Evolutionary conservation across 768 basidiomycete genomes (phyloP).

Genomic region (Tricholoma furcatifolium): DNA sequence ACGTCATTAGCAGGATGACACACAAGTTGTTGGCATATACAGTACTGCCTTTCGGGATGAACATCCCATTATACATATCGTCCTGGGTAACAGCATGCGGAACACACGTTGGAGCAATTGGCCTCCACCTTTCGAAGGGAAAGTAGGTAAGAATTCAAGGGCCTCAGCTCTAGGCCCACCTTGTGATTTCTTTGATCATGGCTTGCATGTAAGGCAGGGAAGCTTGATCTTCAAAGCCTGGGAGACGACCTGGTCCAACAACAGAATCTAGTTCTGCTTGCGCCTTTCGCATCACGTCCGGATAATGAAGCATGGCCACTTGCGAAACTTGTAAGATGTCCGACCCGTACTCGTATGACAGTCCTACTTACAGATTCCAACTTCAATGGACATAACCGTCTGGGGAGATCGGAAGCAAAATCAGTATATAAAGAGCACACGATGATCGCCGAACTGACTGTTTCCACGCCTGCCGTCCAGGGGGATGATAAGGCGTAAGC

Average conservation of each 20-base stretch:
- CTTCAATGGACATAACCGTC: conserved; percentile 3
- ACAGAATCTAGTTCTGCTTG: conserved; percentile 39
- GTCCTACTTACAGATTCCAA: not conserved
- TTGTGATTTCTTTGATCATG: conserved; percentile 1
- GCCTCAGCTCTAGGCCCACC: not conserved
- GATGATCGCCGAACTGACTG: conserved; percentile 24
- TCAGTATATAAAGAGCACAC: not conserved
- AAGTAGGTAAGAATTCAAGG: not conserved
- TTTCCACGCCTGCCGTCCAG: conserved; percentile 44
- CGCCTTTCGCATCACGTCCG: conserved; percentile 33
- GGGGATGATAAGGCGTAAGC: conserved; percentile 42
- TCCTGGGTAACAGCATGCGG: conserved; percentile 34
- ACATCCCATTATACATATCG: conserved; percentile 35
- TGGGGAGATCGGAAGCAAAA: not conserved
- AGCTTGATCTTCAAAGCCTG: conserved; percentile 30
- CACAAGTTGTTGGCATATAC: conserved; percentile 34
- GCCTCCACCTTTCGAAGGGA: conserved; percentile 18
- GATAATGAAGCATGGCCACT: conserved; percentile 38
- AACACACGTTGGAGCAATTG: conserved; percentile 20
- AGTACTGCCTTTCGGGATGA: conserved; percentile 36
- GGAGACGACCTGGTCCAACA: conserved; percentile 35
- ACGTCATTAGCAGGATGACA: not conserved
- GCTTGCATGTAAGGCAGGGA: conserved; percentile 5
- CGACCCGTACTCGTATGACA: not conserved
- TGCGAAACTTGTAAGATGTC: conserved; percentile 9